A percentile compares a stretch with the other conserved stretches of the same genome.
These are phyloP conservation scores for Phlyctochytrium bullatum DNA, from an alignment of 192 early-diverging fungal genomes.

Conservation along the genomic window DNA sequence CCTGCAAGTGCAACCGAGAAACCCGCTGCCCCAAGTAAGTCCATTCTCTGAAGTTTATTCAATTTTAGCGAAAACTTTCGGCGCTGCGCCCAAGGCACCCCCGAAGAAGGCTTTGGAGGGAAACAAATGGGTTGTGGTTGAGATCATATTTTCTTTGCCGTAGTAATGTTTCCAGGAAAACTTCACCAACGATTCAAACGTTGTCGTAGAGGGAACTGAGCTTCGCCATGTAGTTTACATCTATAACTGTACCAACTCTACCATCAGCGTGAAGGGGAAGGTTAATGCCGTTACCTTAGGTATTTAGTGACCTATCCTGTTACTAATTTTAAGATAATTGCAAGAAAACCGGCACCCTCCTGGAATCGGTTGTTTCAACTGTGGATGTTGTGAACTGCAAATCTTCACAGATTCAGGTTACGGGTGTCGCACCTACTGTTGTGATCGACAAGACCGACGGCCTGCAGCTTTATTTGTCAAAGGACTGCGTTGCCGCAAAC, in stretches of 20 bases:
- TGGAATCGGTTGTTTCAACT: constrained; percentile 80
- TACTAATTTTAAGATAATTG: constrained; percentile 64
- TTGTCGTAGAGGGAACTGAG: constrained; percentile 78
- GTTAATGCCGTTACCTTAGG: constrained; percentile 87
- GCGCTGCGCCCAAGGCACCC: constrained; percentile 63
- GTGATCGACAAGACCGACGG: constrained; percentile 93
- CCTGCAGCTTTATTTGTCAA: constrained; percentile 83
- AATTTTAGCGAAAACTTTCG: constrained; percentile 18
- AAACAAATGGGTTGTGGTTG: constrained; percentile 85
- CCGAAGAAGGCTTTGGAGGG: constrained; percentile 80
- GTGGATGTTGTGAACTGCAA: constrained; percentile 90
- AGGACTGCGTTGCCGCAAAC: constrained; percentile 46
- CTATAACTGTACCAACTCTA: constrained; percentile 89
- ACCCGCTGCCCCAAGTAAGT: background rate
- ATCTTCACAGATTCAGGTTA: constrained; percentile 83
- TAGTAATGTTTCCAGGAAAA: constrained; percentile 62
- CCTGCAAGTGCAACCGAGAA: constrained; percentile 16
- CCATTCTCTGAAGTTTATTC: constrained; percentile 44
- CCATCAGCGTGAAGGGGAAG: constrained; percentile 89
- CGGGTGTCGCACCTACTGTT: constrained; percentile 78
- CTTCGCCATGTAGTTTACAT: constrained; percentile 91
- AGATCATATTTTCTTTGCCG: constrained; percentile 11
- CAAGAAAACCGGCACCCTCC: constrained; percentile 79
- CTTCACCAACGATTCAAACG: constrained; percentile 64
- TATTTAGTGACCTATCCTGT: constrained; percentile 4